A percentile compares a stretch with the other conserved stretches of the same genome.
These are phyloP conservation scores for Boletus tomentosulus DNA, from an alignment of 768 basidiomycete genomes.

Conservation along the genomic window DNA sequence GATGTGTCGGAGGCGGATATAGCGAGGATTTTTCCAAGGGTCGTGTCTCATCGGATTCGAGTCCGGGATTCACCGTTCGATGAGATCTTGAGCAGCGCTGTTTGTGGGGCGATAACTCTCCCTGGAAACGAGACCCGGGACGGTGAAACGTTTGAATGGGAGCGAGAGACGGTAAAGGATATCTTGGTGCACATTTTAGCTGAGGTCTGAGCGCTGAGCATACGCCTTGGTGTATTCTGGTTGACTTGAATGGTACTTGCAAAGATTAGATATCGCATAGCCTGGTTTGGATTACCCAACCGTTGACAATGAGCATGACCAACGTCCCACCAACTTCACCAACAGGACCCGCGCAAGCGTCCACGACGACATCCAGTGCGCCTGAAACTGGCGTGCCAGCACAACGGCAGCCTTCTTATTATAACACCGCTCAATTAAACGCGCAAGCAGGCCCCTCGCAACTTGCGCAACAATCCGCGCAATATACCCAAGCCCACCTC, in stretches of 20 bases:
- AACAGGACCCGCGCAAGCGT: conserved; percentile 34
- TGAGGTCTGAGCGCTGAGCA: conserved; percentile 36
- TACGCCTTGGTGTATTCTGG: neutral
- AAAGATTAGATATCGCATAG: neutral
- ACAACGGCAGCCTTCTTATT: conserved; percentile 6
- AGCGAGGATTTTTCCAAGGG: conserved; percentile 67
- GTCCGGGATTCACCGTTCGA: conserved; percentile 67
- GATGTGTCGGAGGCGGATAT: conserved; percentile 75
- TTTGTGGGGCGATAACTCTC: conserved; percentile 48
- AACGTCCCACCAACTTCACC: conserved; percentile 41
- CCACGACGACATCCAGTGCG: conserved; percentile 6
- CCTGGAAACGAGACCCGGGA: conserved; percentile 16
- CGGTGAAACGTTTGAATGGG: conserved; percentile 29
- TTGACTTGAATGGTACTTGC: neutral
- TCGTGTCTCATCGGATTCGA: conserved; percentile 70
- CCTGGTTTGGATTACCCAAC: conserved; percentile 6
- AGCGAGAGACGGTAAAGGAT: conserved; percentile 56
- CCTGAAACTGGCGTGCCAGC: conserved; percentile 7
- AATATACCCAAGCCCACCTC: conserved; percentile 17
- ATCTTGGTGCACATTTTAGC: conserved; percentile 56
- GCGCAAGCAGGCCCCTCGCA: conserved; percentile 16
- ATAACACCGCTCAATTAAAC: conserved; percentile 12
- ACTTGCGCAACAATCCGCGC: conserved; percentile 14
- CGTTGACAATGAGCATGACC: conserved; percentile 27
- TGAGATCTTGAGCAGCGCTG: conserved; percentile 60